phyloP scores from a whole-genome alignment of 2,329 filamentous ascomycete species.

The Alternaria arbusti region DNA sequence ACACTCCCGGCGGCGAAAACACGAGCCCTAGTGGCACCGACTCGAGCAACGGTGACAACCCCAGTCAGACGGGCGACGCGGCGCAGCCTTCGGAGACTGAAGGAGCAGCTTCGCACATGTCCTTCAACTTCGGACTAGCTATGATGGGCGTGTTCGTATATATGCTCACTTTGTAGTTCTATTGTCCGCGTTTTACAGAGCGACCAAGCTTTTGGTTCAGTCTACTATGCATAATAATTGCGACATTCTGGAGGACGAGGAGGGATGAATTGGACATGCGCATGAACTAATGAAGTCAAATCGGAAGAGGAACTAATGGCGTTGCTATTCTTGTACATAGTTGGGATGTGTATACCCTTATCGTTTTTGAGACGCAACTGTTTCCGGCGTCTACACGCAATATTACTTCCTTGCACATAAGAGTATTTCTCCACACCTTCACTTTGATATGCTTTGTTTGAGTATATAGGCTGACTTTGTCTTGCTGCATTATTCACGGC shows the following conservation, averaged over 20 bases:
- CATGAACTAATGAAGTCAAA: background rate
- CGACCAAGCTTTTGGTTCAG: background rate
- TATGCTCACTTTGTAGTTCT: constrained; percentile 3
- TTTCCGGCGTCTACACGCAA: background rate
- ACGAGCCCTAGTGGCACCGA: constrained; percentile 23
- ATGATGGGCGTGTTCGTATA: constrained; percentile 2
- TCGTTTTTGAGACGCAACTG: background rate
- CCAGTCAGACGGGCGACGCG: constrained; percentile 15
- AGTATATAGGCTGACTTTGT: background rate
- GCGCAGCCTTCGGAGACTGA: constrained; percentile 24
- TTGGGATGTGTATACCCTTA: constrained; percentile 25
- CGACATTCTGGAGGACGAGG: background rate
- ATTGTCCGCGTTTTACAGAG: background rate
- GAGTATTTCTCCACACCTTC: background rate
- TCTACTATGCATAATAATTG: background rate
- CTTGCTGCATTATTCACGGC: background rate
- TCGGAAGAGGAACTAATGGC: background rate
- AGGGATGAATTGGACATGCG: background rate
- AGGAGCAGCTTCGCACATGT: constrained; percentile 14
- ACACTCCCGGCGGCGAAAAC: constrained; percentile 58
- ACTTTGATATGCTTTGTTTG: background rate
- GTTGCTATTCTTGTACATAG: constrained; percentile 18
- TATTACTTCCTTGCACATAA: background rate
- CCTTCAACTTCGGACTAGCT: background rate
- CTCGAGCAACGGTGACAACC: background rate